Evolutionary conservation across 1,284 basidiomycete species (phyloP), one percentile per base, ranked within the genome.

Genomic region (Cutaneotrichosporon arboriforme): DNA sequence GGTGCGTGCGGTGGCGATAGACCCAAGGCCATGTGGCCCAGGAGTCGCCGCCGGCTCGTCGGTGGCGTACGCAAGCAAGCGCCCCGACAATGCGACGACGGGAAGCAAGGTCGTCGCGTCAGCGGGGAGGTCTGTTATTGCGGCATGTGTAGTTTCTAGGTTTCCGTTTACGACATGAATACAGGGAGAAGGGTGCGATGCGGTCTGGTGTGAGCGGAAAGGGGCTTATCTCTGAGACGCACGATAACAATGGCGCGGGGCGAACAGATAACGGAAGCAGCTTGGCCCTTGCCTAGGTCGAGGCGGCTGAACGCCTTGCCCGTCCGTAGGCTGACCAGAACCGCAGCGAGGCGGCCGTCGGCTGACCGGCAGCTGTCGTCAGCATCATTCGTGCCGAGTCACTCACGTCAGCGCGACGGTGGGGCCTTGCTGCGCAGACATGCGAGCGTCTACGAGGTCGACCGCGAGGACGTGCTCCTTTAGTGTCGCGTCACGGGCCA

Each of bases 21-120:
- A 63, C 0, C 70, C 72, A 4, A 69, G 49, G 14, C 64, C 66
- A 18, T 65, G 64, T 1, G 64, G 43, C 14, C 67, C 64, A 0
- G 62, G 63, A 3, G 57, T 46, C 3, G 46, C 45, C 2, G 72
- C 64, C 0, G 65, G 41, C n/a, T 62, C 57, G 17, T 51, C 48
- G 0, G 65, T 69, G 14, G 62, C 61, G 44, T 58, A 64, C 7
- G 68, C 68, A 0, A 71, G 51, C 4, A 72, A 53, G 4, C 72
- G 64, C 8, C 68, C 68, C 1, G 67, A 64, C 1, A 72, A 51
- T 13, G 61, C 54, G 26, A 62, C 41, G 13, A 64, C 55, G 8
- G 71, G 68, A 0, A 69, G 56, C 3, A 50, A 31, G 14, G 57
- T 61, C 8, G 46, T 40, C 4, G 60, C 48, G 46, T 62, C 43